Conservation (phyloP, 2,329 filamentous ascomycete genomes). For the Penicillium sp. region DNA sequence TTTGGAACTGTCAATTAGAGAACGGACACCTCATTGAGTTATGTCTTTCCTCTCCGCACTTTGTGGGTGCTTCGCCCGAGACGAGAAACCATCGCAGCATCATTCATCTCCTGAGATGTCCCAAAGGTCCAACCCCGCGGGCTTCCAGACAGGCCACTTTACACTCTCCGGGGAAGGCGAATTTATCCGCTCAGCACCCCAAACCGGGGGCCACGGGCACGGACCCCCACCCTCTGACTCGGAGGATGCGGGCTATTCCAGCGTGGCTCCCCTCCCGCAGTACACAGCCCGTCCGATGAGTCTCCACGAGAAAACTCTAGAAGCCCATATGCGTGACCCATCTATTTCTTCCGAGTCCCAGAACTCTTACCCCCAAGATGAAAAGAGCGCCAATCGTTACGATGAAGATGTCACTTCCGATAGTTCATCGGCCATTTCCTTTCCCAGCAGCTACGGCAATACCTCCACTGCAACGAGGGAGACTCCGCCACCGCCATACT, state of each 20-base stretch:
- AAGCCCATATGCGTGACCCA: slow-evolving; percentile 31
- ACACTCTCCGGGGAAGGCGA: slow-evolving; percentile 15
- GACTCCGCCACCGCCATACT: slow-evolving; percentile 43
- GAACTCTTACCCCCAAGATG: slow-evolving; percentile 20
- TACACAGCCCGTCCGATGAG: slow-evolving; percentile 41
- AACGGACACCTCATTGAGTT: neutral
- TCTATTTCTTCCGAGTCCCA: slow-evolving; percentile 23
- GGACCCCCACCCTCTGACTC: slow-evolving; percentile 18
- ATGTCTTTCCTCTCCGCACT: slow-evolving; percentile 24
- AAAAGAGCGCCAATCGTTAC: slow-evolving; percentile 30
- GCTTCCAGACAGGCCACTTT: slow-evolving; percentile 21
- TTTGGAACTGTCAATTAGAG: neutral
- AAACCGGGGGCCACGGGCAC: slow-evolving; percentile 9
- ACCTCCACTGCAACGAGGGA: slow-evolving; percentile 44
- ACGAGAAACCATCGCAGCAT: slow-evolving; percentile 6
- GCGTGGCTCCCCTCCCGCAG: slow-evolving; percentile 36
- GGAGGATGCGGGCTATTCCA: slow-evolving; percentile 29
- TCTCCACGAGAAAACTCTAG: slow-evolving; percentile 40
- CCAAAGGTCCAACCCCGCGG: slow-evolving; percentile 4
- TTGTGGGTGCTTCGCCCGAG: slow-evolving; percentile 24
- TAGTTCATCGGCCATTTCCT: slow-evolving; percentile 40
- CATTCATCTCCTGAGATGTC: slow-evolving; percentile 10
- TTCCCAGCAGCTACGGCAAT: slow-evolving; percentile 44
- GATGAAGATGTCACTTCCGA: slow-evolving; percentile 36
- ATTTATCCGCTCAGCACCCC: slow-evolving; percentile 13